Evolutionary conservation across 768 basidiomycete species (phyloP), one percentile per base, ranked within the genome.

Genomic region (Amanita rubescens): DNA sequence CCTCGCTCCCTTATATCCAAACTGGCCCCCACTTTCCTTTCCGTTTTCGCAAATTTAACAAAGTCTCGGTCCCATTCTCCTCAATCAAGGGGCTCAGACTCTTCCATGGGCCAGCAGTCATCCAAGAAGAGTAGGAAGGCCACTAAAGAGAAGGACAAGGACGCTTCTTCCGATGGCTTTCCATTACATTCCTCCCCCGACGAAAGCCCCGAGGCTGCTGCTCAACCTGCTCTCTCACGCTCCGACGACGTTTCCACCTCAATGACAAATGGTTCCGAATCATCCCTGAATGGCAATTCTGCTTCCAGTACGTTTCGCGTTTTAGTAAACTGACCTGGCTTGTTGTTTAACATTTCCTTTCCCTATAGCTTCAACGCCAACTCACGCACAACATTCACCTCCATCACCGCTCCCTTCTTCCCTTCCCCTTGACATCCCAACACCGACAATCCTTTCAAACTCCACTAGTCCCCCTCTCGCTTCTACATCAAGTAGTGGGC

Each of bases 361-460:
- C 27, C 27, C 25, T 46, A 10, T 46, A 53, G 52, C 34, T 20
- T 49, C 54, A 20, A 37, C 22, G 3, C 32, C 54, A 10, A 48
- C 11, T 14, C 37, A 25, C 14, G 24, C 53, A 30, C 41, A 43
- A 35, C 64, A 75, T 8, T 62, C 67, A 9, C 59, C 70, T 7
- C 62, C 71, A 14, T 75, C 73, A 7, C 70, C 74, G n/a, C 70
- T 67, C 49, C 67, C 72, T 20, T 56, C 69, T 3, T 66, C 84
- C 0, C 66, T 70, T 3, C 82, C 88, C 5, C 75, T 91, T 53
- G 90, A 93, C 66, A 87, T 90, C 59, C 86, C 90, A 20, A 75
- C 89, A 0, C 85, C 85, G 49, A 92, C 93, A 9, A 96, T 97
- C 59, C 82, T 96, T 53, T 82, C 92, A 53, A 84, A 89, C 58